Evolutionary conservation across 75 land plant species (phyloP), one percentile per base, ranked within the genome.

Genomic region (Azolla pinnata): DNA sequence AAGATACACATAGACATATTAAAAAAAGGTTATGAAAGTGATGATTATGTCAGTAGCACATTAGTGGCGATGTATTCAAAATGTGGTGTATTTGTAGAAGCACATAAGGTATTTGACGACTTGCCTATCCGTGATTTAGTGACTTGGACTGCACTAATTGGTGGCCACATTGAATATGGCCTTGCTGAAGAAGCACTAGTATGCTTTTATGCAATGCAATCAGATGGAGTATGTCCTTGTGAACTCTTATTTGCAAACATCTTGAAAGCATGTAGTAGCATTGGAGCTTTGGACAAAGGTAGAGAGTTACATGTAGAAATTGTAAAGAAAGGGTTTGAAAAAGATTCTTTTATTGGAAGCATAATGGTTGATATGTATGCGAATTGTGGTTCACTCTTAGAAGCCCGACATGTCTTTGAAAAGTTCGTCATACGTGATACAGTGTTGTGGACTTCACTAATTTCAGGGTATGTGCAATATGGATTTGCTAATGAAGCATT

Each of bases 61-160:
- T 73, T 84, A 30, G 47, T 84, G 14, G 80, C 77, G 44, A 80
- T 84, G 83, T 84, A 84, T 71, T 73, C 78, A 4, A 80, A 80
- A 69, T 84, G 87, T 72, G 87, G 87, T 9, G 72, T 67, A 60
- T 30, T 80, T 0, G 63, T 31, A 3, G 54, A 65, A 40, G 79
- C 87, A 26, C 23, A 26, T 1, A 46, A 55, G 19, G 78, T 80
- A 40, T 84, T 84, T 56, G 44, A 64, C 1, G 69, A 62, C 45
- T 66, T 74, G 66, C 30, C 0, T 2, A 31, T 25, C 33, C 76
- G 60, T 60, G 21, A 46, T 46, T 67, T 62, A 17, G n/a, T 65
- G 17, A 34, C 35, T 14, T 79, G 81, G 76, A 79, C 73, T 66
- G 52, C 64, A 24, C 68, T 79, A n/a, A 69, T 79, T 19, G 61